Conservation (phyloP, 202 grass and related monocot genomes). For the Setaria viridis region DNA sequence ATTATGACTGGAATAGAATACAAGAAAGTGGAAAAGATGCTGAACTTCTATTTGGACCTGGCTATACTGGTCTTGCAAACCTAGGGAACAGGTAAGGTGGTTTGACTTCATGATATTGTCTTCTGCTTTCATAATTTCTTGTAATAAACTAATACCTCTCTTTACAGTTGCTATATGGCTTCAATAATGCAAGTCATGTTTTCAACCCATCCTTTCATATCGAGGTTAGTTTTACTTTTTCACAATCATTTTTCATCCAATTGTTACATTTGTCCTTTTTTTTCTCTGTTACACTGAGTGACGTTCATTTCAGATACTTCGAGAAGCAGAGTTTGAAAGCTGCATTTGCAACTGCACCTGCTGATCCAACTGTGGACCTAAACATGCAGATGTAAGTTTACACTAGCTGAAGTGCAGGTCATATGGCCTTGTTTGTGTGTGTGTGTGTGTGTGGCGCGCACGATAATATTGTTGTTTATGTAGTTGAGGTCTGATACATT, state of each 20-base stretch:
- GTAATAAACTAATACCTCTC: background rate
- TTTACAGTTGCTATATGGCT: constrained; percentile 95
- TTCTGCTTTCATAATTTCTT: constrained; percentile 24
- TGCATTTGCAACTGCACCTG: constrained; percentile 65
- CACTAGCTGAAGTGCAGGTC: background rate
- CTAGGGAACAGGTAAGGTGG: constrained; percentile 90
- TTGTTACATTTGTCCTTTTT: constrained; percentile 15
- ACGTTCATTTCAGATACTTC: constrained; percentile 70
- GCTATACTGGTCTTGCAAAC: constrained; percentile 93
- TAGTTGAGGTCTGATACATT: constrained; percentile 2
- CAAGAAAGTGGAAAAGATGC: constrained; percentile 95
- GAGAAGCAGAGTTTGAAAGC: constrained; percentile 91
- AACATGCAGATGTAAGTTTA: constrained; percentile 95
- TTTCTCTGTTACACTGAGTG: background rate
- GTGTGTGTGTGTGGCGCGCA: no score
- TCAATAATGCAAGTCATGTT: constrained; percentile 98
- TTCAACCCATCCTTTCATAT: constrained; percentile 79
- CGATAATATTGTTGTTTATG: background rate
- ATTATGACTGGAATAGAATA: constrained; percentile 99
- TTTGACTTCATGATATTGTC: constrained; percentile 28
- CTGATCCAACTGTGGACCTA: constrained; percentile 93
- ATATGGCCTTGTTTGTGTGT: no score
- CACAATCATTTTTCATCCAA: constrained; percentile 7
- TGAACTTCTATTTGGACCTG: constrained; percentile 83
- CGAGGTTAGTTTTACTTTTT: constrained; percentile 62